Evolutionary conservation across 345 rosid genomes (phyloP).

Genomic region (Citrus inodora): DNA sequence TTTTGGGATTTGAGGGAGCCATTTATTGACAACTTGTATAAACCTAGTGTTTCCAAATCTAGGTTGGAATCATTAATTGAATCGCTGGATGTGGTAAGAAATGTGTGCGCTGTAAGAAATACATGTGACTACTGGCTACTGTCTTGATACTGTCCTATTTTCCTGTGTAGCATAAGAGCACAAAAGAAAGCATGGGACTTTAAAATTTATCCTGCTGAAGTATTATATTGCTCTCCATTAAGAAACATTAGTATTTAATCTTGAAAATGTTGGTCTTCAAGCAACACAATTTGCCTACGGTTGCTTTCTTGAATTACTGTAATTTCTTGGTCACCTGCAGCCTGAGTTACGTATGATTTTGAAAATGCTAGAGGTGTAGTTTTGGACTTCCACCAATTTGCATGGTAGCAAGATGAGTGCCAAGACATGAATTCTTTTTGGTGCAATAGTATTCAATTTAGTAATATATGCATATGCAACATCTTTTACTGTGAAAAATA

Average conservation of each 20-base stretch:
- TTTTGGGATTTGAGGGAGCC: constrained; percentile 91
- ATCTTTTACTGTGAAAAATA: too few species aligned
- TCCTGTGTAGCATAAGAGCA: neutral
- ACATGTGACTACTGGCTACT: neutral
- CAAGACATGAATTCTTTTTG: too few species aligned
- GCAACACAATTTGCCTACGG: too few species aligned
- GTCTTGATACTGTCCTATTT: neutral
- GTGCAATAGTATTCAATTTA: too few species aligned
- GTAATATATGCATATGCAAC: too few species aligned
- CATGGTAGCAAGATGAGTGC: neutral
- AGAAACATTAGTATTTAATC: neutral
- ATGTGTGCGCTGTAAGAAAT: constrained; percentile 7
- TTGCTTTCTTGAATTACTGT: neutral
- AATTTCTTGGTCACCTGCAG: neutral
- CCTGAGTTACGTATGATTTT: neutral
- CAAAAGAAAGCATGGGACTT: constrained; percentile 1
- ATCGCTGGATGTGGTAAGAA: constrained; percentile 72
- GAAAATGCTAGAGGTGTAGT: neutral
- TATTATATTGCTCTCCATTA: neutral
- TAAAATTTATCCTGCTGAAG: neutral
- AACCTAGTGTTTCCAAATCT: constrained; percentile 66
- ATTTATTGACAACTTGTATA: constrained; percentile 77
- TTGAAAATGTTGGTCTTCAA: neutral
- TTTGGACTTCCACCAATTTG: neutral
- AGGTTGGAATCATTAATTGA: constrained; percentile 82